Base-by-base conservation (phyloP, 2,329 filamentous ascomycete species). In the Nannizziopsis barbatae region DNA sequence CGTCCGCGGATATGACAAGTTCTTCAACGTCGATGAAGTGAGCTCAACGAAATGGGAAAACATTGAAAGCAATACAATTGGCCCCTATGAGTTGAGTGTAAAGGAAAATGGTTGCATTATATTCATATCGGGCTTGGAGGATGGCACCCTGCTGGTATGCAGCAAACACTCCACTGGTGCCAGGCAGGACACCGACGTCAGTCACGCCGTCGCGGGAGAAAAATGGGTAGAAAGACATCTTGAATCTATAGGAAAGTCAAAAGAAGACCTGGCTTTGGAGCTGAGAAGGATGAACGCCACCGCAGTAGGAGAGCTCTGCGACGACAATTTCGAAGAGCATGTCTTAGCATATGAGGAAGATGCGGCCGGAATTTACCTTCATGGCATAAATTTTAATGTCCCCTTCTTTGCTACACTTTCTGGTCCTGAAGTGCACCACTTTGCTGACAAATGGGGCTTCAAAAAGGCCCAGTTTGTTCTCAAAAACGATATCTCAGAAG, bases 91-190 rank as follows among this genome's bases (percentile, higher is more conserved):
- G 68, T 71, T 98, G 49, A 96, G 88, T 50, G 79, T 96, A 45
- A 98, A 98, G 70, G 92, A 98, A 68, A 98, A 98, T 60, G 92
- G 92, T n/a, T 98, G 92, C 66, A 98, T 98, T 66, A 95, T 98
- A 57, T 98, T 98, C 71, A 81, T 98, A 39, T 83, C 88, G 12
- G 92, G 89, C 11, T 73, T 98, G 17, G 86, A 93, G 59, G 89
- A 95, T 59, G 89, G 80, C 32, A 87, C 86, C 1, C 72, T 98
- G 8, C 73, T 98, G 6, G 89, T 98, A n/a, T 96, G 90, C 76
- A 96, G 90, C 74, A 98, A 98, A 63, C 92, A 98, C 65, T 96
- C 92, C 0, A 96, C 89, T 0, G 92, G 92, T 5, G 72, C 79
- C 18, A 78, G 90, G n/a, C 68, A 67, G 17, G 86, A 93, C 61